Evolutionary conservation across 345 rosid species (phyloP), one percentile per base, ranked within the genome.

Genomic region (Dimocarpus longan): DNA sequence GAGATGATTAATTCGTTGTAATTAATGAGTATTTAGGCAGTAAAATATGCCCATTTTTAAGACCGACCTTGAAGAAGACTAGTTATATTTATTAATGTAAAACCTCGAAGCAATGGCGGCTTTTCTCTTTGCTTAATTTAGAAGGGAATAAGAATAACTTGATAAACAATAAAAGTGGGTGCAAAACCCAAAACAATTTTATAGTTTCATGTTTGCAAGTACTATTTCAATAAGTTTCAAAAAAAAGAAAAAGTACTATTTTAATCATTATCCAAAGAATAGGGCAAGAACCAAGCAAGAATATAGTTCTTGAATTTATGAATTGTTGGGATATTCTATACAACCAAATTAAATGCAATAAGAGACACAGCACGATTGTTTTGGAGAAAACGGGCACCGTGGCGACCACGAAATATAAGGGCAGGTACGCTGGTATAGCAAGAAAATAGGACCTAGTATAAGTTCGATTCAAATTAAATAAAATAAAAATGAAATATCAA

Each of bases 131-230:
- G 46, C 75, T 77, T 81, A 18, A 8, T 21, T 59, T 46, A 69
- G 71, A 76, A 71, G 77, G 18, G 10, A 71, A 32, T 32, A 26
- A 69, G 83, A 66, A 71, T 80, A 65, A 63, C 68, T 75, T 72
- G 46, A 48, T 66, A 70, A 40, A 39, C 19, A 57, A 43, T 18
- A 74, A 39, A 62, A 15, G 50, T 44, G 69, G 52, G 43, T 26
- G 59, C 44, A 44, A 62, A 64, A 57, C 56, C 2, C 4, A 21
- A 54, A 42, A n/a, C 6, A 71, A 19, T 3, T 5, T 42, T 9
- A 19, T 11, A 18, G 18, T 21, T 54, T 39, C 37, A 37, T 37
- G 65, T 37, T 37, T 9, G 11, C 28, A 40, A 39, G 18, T 52
- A 44, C 37, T 57, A 12, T 28, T 28, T 28, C 2, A 1, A 28